Evolutionary conservation across 1,284 basidiomycete genomes (phyloP), one percentile per base, ranked within the genome.

Genomic region (Trametes pubescens): DNA sequence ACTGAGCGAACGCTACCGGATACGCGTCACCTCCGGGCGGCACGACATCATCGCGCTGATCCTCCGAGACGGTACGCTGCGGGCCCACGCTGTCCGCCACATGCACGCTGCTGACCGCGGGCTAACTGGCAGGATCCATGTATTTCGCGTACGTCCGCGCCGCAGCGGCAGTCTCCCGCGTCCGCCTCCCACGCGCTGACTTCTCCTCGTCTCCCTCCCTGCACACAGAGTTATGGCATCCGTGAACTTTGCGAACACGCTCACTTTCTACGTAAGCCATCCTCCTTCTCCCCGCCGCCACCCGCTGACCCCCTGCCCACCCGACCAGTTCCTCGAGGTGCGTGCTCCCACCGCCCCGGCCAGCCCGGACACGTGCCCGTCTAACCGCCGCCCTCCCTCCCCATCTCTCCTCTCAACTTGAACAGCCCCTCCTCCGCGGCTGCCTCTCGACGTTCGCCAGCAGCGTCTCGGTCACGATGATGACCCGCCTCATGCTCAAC

Each of bases 401-500:
- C n/a, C n/a, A n/a, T n/a, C 32, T 29, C 52, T 11, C 44, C 29
- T 8, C 29, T 32, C n/a, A n/a, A n/a, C n/a, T n/a, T n/a, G n/a
- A n/a, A 22, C n/a, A 79, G 77, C 72, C 75, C 22, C 52, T 71
- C 13, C 68, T 74, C 26, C 71, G 71, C 44, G 73, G 74, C 44
- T 65, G 68, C 26, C 71, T 75, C 32, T 73, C 75, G 4, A 75
- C 75, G 0, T 69, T 73, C 34, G 72, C 74, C 9, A 69, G 70
- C 59, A 78, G 76, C 64, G 68, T 79, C 18, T 76, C 78, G 14
- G 69, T 78, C n/a, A 73, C 73, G 26, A 71, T 79, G 73, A 75
- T 78, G 71, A 77, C 78, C 32, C 74, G 77, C 29, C 72, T 79
- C n/a, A 76, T 79, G 71, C 74, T 79, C 57, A 78, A 79, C 66